phyloP scores from a whole-genome alignment of 163 green algal species.

The Chlamydomonas reinhardtii region DNA sequence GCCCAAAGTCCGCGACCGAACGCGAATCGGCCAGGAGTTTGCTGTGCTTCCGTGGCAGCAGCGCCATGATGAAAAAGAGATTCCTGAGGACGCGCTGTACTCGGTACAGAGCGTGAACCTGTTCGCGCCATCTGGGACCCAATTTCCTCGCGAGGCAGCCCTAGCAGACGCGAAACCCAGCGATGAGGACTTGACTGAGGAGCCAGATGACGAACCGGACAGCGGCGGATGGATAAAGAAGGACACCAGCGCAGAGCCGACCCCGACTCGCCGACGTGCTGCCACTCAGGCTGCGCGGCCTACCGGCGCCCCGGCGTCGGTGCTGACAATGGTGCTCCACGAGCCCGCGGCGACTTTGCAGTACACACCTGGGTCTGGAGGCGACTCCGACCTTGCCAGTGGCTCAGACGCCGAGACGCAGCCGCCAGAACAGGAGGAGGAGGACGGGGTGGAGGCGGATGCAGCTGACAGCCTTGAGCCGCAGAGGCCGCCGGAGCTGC shows the following conservation, averaged over 20 bases:
- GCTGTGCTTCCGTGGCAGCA: constrained; percentile 20
- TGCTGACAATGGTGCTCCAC: background rate
- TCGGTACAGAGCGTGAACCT: background rate
- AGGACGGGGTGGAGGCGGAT: background rate
- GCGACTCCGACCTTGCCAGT: background rate
- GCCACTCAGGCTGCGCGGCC: background rate
- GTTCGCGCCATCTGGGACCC: background rate
- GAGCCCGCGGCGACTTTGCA: too few species aligned
- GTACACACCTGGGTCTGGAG: background rate
- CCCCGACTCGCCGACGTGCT: too few species aligned
- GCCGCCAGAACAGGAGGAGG: background rate
- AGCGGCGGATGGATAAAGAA: background rate
- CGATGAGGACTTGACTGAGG: background rate
- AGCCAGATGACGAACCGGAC: background rate
- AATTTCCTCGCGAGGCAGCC: background rate
- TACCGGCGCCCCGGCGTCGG: background rate
- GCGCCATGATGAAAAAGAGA: background rate
- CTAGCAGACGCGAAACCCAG: background rate
- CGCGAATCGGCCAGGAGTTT: constrained; percentile 29
- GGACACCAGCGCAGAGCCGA: background rate
- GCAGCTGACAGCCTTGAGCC: background rate
- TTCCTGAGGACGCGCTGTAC: background rate
- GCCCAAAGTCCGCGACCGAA: constrained; percentile 24
- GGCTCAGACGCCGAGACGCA: background rate
- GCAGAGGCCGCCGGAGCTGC: background rate